Percentiles rank a stretch among this genome's conserved stretches.
Conservation (phyloP, 768 basidiomycete species). For the Lactarius trivialis region DNA sequence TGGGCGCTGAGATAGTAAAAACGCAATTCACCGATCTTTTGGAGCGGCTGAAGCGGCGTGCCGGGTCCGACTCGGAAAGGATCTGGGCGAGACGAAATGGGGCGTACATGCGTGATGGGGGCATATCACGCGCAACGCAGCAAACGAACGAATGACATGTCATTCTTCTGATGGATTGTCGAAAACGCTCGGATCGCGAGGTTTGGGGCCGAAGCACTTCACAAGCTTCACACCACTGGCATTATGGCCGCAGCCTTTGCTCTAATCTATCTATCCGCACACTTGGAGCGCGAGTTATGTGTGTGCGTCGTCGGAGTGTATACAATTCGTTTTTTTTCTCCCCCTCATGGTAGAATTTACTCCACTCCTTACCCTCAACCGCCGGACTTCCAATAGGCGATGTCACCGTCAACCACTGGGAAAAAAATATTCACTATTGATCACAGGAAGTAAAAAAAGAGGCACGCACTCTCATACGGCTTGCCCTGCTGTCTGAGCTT, state of each 20-base stretch:
- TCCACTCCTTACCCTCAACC: conserved; percentile 28
- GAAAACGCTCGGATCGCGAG: neutral
- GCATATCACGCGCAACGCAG: neutral
- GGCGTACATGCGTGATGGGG: neutral
- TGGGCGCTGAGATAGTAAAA: neutral
- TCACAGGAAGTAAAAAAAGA: neutral
- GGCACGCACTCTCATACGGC: conserved; percentile 80
- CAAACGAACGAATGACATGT: neutral
- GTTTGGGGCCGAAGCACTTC: neutral
- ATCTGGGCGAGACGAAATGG: no score
- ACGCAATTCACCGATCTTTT: neutral
- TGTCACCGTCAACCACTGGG: conserved; percentile 80
- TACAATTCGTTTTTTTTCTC: neutral
- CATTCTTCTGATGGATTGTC: neutral
- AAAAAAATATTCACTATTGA: neutral
- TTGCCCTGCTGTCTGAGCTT: conserved; percentile 96
- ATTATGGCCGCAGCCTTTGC: neutral
- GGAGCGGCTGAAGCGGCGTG: neutral
- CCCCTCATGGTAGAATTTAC: neutral
- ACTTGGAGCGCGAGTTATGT: neutral
- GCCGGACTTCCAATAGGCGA: conserved; percentile 88
- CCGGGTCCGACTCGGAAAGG: no score
- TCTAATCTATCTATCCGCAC: neutral
- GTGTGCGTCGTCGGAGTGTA: neutral
- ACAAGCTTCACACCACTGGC: neutral